Evolutionary conservation across 2,329 filamentous ascomycete species (phyloP).

Genomic region (Lizonia empirigonia): DNA sequence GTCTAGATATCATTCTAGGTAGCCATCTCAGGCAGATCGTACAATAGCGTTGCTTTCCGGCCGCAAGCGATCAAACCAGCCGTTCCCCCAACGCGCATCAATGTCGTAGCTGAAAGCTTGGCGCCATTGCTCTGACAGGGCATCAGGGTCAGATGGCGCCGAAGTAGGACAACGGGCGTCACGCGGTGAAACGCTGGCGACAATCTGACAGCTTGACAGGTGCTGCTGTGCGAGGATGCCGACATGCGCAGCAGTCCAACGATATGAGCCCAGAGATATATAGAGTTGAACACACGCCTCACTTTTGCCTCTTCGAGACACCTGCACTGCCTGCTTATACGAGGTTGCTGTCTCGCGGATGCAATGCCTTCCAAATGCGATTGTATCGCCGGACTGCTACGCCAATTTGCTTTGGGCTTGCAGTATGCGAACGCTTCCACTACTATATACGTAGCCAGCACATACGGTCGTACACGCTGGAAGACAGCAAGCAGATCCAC

Average conservation of each 20-base stretch:
- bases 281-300: background rate
- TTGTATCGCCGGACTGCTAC: background rate
- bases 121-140: slow-evolving; percentile 5
- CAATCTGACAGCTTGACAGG: slow-evolving; percentile 34
- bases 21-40: too few species aligned
- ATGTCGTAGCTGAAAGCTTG: background rate
- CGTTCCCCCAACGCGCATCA: background rate
- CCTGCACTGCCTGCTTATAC: background rate
- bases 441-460: slow-evolving; percentile 5
- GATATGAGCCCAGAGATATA: background rate
- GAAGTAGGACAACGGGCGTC: slow-evolving; percentile 3
- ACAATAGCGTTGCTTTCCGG: background rate
- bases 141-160: slow-evolving; percentile 21
- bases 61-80: background rate
- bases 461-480: slow-evolving; percentile 5
- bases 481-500: background rate
- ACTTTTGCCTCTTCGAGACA: background rate
- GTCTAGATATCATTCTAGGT: background rate
- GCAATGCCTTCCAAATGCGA: background rate
- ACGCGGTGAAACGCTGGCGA: slow-evolving; percentile 12
- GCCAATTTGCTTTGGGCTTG: background rate
- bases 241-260: background rate
- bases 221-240: slow-evolving; percentile 26
- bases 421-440: background rate
- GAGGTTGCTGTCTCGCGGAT: background rate